Evolutionary conservation across 257 asterid genomes (phyloP).

Genomic region (Eucommia ulmoides): DNA sequence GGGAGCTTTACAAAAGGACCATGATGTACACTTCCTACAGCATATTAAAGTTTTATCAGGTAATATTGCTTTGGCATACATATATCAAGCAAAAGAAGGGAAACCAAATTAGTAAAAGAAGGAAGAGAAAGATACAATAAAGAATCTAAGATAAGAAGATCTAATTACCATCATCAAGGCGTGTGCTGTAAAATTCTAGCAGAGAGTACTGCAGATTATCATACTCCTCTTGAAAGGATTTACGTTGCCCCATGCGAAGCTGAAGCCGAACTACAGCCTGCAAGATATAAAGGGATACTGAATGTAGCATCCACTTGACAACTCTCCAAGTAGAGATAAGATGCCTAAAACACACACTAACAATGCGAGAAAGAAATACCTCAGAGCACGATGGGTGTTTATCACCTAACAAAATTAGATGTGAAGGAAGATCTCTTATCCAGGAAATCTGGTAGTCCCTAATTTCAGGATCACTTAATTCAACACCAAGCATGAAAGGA

Average conservation of each 20-base stretch:
- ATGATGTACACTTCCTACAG: conserved; percentile 25
- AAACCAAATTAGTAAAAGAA: conserved; percentile 5
- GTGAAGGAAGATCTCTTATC: conserved; percentile 61
- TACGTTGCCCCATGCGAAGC: conserved; percentile 51
- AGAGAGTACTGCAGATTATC: conserved; percentile 43
- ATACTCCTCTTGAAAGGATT: conserved; percentile 36
- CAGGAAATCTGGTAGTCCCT: conserved; percentile 40
- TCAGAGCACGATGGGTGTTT: conserved; percentile 45
- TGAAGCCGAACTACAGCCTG: conserved; percentile 72
- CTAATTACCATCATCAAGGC: conserved; percentile 34
- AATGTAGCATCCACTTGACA: too few species aligned
- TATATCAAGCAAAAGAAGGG: not conserved
- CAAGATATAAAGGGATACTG: too few species aligned
- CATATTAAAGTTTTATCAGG: conserved; percentile 9
- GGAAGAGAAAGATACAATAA: conserved; percentile 9
- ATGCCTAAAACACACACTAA: not conserved
- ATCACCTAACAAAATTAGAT: conserved; percentile 52
- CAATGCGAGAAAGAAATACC: conserved; percentile 34
- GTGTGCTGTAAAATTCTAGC: conserved; percentile 39
- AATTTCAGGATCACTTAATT: conserved; percentile 38
- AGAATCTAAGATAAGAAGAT: conserved; percentile 9
- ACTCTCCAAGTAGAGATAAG: too few species aligned
- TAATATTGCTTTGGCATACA: conserved; percentile 1
- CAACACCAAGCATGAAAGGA: conserved; percentile 27
- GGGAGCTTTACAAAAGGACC: conserved; percentile 80